These are phyloP conservation scores for Fusarium lateritium DNA, from an alignment of 2,329 filamentous ascomycete species.

Conservation along the genomic window DNA sequence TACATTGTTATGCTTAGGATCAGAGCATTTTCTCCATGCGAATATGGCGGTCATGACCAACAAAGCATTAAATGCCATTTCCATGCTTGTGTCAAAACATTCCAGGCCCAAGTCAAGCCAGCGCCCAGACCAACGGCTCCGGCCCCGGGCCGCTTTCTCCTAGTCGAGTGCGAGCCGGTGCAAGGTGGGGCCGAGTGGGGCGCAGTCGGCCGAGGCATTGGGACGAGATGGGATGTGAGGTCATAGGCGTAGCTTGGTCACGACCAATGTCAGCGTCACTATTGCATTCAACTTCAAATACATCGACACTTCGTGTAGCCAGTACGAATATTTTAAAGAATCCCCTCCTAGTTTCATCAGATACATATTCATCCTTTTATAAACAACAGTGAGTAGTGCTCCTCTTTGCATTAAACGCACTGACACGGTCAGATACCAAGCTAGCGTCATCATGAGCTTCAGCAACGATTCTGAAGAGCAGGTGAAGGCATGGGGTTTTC, in stretches of 20 bases:
- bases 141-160: constrained; percentile 11
- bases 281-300: neutral
- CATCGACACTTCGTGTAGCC: neutral
- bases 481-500: constrained; percentile 79
- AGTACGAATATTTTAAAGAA: no score
- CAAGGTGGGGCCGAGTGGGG: constrained; percentile 34
- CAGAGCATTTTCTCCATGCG: neutral
- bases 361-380: neutral
- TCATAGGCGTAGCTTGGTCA: constrained; percentile 32
- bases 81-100: neutral
- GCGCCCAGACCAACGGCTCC: constrained; percentile 23
- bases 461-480: constrained; percentile 64
- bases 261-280: constrained; percentile 32
- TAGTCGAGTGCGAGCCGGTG: constrained; percentile 24
- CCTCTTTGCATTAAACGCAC: neutral
- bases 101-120: constrained; percentile 2
- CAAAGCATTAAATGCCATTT: neutral
- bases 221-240: constrained; percentile 32
- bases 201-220: constrained; percentile 27
- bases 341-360: neutral
- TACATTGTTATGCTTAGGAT: neutral
- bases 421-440: neutral
- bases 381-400: neutral
- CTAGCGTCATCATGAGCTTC: constrained; percentile 46
- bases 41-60: neutral